Evolutionary conservation across 2,329 filamentous ascomycete genomes (phyloP).

Genomic region (Lasiodiplodia sp.): DNA sequence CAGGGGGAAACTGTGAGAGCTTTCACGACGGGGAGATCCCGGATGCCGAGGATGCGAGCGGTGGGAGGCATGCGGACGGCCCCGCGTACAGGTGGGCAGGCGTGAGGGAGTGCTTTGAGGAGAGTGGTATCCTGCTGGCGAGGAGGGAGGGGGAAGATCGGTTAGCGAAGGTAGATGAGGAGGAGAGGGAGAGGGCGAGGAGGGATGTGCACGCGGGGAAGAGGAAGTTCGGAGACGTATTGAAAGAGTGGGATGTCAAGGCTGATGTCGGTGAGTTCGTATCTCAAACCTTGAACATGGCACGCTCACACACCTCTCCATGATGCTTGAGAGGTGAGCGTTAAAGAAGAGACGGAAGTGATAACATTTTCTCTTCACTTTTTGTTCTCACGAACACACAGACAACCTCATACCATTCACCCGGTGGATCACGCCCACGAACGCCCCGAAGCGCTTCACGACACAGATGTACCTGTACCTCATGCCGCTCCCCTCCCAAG

Average conservation of each 20-base stretch:
- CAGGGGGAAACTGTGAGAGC: conserved; percentile 82
- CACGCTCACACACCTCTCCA: neutral
- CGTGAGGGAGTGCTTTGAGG: conserved; percentile 92
- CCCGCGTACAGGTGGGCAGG: conserved; percentile 80
- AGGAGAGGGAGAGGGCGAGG: conserved; percentile 70
- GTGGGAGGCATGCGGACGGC: conserved; percentile 70
- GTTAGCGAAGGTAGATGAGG: conserved; percentile 60
- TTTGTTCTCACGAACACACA: conserved; percentile 35
- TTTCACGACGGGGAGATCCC: conserved; percentile 75
- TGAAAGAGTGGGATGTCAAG: conserved; percentile 62
- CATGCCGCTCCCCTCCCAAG: conserved; percentile 61
- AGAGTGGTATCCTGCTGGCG: conserved; percentile 87
- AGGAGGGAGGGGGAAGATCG: conserved; percentile 42
- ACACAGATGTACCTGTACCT: conserved; percentile 98
- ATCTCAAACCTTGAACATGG: conserved; percentile 32
- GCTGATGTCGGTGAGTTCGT: conserved; percentile 67
- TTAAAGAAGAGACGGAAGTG: neutral
- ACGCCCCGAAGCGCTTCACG: conserved; percentile 78
- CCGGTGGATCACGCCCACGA: conserved; percentile 85
- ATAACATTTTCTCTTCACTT: too few species aligned
- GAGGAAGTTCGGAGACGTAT: conserved; percentile 72
- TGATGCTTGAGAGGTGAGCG: neutral
- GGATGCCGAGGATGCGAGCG: conserved; percentile 42
- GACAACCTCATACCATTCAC: conserved; percentile 81
- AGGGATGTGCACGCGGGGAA: conserved; percentile 72